Percentiles rank a stretch among this genome's conserved stretches.
These are phyloP conservation scores for Toxicodendron radicans DNA, from an alignment of 345 rosid genomes.

Conservation along the genomic window DNA sequence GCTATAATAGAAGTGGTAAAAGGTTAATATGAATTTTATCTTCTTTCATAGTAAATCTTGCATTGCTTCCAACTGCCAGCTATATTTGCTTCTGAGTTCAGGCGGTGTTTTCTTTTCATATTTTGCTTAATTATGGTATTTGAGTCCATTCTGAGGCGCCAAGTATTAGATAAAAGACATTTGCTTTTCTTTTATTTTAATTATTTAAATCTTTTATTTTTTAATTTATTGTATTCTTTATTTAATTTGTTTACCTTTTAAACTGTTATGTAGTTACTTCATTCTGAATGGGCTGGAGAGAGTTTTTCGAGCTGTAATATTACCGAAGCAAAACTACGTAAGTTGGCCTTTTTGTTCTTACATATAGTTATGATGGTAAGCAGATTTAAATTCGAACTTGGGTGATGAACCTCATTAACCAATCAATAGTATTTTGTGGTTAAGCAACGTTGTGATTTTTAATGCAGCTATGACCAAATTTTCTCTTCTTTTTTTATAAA, in stretches of 20 bases:
- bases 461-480: not conserved
- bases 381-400: not conserved
- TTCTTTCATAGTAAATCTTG: not conserved
- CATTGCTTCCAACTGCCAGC: not conserved
- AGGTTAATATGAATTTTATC: not conserved
- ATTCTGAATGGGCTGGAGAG: slow-evolving; percentile 93
- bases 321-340: slow-evolving; percentile 93
- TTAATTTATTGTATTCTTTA: not conserved
- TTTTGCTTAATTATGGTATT: slow-evolving; percentile 9
- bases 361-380: not conserved
- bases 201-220: not conserved
- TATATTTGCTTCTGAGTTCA: slow-evolving; percentile 4
- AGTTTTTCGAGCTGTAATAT: slow-evolving; percentile 78
- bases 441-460: not conserved
- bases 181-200: not conserved
- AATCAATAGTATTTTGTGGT: not conserved
- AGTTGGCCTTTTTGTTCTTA: slow-evolving; percentile 30
- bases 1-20: not conserved
- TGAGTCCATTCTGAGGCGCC: not conserved
- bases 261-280: slow-evolving; percentile 58
- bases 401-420: not conserved
- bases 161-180: slow-evolving; percentile 8
- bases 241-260: slow-evolving; percentile 15
- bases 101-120: not conserved
- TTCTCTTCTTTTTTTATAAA: slow-evolving; percentile 13